A percentile compares a stretch with the other conserved stretches of the same genome.
Conservation (phyloP, 73 alveolate genomes). For the Paramecium sonneborni region DNA sequence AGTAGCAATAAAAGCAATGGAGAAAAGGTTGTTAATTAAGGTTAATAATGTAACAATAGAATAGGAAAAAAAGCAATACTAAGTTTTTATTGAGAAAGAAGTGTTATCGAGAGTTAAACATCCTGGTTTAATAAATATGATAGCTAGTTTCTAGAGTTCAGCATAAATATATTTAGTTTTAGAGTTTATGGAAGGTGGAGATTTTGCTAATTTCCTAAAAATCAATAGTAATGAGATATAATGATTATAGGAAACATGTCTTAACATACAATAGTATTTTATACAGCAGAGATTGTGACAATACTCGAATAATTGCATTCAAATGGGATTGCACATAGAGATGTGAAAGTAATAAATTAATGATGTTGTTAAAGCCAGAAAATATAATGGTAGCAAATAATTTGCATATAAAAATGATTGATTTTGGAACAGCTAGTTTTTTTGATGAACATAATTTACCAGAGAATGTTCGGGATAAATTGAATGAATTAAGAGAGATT, state of each 20-base stretch:
- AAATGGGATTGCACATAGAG: conserved; percentile 76
- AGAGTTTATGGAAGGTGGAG: conserved; percentile 77
- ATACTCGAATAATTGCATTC: conserved; percentile 71
- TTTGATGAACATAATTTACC: conserved; percentile 39
- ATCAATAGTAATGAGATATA: conserved; percentile 51
- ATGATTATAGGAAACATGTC: conserved; percentile 41
- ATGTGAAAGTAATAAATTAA: conserved; percentile 60
- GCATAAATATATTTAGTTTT: conserved; percentile 68
- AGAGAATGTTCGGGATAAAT: conserved; percentile 8
- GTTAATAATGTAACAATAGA: background rate
- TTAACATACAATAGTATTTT: conserved; percentile 65
- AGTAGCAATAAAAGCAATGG: conserved; percentile 20
- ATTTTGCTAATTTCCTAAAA: conserved; percentile 58
- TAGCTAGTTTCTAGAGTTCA: conserved; percentile 63
- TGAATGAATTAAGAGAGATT: conserved; percentile 18
- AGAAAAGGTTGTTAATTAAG: background rate
- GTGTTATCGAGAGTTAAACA: conserved; percentile 54
- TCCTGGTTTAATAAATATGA: conserved; percentile 70
- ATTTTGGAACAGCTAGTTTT: conserved; percentile 55
- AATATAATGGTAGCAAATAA: conserved; percentile 51
- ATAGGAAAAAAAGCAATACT: conserved; percentile 57
- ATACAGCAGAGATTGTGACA: conserved; percentile 69
- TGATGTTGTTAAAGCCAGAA: conserved; percentile 47
- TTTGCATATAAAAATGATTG: conserved; percentile 54
- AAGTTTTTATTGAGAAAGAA: conserved; percentile 58